phyloP scores from a whole-genome alignment of 768 basidiomycete genomes.

The Phlegmacium glaucopus region DNA sequence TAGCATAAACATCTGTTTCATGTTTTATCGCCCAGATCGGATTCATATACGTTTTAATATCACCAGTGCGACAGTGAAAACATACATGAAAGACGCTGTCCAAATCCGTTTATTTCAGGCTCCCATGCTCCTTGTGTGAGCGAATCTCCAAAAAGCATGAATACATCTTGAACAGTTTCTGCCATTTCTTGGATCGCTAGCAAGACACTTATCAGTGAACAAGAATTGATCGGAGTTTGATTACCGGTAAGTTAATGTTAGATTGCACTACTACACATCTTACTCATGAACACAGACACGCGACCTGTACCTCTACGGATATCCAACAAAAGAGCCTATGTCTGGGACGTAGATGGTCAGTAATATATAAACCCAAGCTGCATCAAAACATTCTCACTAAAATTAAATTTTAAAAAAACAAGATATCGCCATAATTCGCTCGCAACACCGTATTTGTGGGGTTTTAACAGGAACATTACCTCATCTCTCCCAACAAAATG shows the following conservation, averaged over 20 bases:
- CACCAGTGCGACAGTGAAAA: slow-evolving; percentile 12
- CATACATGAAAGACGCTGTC: slow-evolving; percentile 65
- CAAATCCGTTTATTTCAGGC: slow-evolving; percentile 50
- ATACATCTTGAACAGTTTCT: slow-evolving; percentile 54
- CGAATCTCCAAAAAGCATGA: slow-evolving; percentile 82
- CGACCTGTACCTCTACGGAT: slow-evolving; percentile 61
- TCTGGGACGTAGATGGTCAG: slow-evolving; percentile 87
- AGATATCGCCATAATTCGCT: slow-evolving; percentile 83
- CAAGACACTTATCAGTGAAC: background rate
- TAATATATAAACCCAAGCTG: background rate
- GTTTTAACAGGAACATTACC: slow-evolving; percentile 88
- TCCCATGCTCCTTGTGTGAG: slow-evolving; percentile 72
- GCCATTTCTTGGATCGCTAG: slow-evolving; percentile 38
- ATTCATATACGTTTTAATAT: slow-evolving; percentile 1
- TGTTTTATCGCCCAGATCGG: slow-evolving; percentile 22
- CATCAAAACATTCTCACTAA: slow-evolving; percentile 2
- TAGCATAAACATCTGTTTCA: slow-evolving; percentile 62
- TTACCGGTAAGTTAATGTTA: slow-evolving; percentile 4
- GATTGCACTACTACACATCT: no score
- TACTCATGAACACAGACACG: slow-evolving; percentile 18
- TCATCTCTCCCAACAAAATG: slow-evolving; percentile 93
- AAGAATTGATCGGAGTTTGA: slow-evolving; percentile 8
- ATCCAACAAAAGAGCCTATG: slow-evolving; percentile 74
- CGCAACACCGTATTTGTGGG: slow-evolving; percentile 80
- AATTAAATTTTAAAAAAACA: slow-evolving; percentile 12